These are phyloP conservation scores for Spirogloea muscicola DNA, from an alignment of 139 green algal genomes.

Conservation along the genomic window DNA sequence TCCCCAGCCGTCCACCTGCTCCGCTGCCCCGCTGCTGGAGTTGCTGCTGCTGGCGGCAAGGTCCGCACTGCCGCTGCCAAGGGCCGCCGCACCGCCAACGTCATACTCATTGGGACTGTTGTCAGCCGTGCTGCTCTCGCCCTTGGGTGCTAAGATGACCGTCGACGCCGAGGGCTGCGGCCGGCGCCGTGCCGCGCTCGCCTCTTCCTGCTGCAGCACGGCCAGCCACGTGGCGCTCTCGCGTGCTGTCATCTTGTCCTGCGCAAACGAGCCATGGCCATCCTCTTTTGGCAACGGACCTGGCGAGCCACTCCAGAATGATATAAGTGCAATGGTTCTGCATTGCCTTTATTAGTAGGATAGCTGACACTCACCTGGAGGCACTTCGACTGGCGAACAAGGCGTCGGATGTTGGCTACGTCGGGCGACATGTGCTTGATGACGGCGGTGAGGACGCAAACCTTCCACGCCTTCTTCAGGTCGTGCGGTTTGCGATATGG, in stretches of 20 bases:
- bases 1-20: too few relatives aligned
- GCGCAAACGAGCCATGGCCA: neutral
- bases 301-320: too few relatives aligned
- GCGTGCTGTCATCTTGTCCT: slow-evolving; percentile 48
- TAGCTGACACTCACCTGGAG: neutral
- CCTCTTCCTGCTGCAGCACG: slow-evolving; percentile 42
- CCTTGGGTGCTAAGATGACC: too few relatives aligned
- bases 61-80: too few relatives aligned
- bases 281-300: neutral
- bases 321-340: too few relatives aligned
- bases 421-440: slow-evolving; percentile 48
- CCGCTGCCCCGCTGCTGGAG: too few relatives aligned
- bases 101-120: slow-evolving; percentile 10
- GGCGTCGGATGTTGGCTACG: slow-evolving; percentile 39
- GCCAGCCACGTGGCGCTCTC: slow-evolving; percentile 47
- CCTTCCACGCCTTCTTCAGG: slow-evolving; percentile 48
- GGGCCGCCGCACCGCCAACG: too few relatives aligned
- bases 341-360: too few relatives aligned
- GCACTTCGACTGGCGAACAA: slow-evolving; percentile 43
- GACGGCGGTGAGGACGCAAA: slow-evolving; percentile 39
- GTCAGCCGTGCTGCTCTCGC: too few relatives aligned
- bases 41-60: too few relatives aligned
- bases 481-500: slow-evolving; percentile 47
- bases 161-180: too few relatives aligned
- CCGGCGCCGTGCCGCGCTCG: too few relatives aligned